These are phyloP conservation scores for Picochlorum costavermella DNA, from an alignment of 139 green algal genomes.

Conservation along the genomic window DNA sequence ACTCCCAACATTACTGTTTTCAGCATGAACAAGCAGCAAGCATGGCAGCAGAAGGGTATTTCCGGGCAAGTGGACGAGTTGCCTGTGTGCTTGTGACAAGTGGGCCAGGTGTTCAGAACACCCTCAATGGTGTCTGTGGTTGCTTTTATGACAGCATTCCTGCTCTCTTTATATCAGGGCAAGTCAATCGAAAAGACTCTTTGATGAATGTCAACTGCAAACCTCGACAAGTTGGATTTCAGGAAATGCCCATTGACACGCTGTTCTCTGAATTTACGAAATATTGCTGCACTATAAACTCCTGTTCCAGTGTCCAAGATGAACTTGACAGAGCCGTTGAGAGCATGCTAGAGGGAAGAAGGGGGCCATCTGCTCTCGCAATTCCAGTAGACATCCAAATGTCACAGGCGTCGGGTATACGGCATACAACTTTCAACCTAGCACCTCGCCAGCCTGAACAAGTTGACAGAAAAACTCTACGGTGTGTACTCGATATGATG, in stretches of 20 bases:
- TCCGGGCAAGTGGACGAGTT: background rate
- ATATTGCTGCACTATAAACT: background rate
- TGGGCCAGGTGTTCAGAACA: constrained; percentile 1
- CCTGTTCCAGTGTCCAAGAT: background rate
- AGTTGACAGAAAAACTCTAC: background rate
- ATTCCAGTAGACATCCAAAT: constrained; percentile 4
- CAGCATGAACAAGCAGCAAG: constrained; percentile 1
- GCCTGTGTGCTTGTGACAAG: background rate
- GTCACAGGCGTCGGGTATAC: background rate
- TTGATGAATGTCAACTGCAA: background rate
- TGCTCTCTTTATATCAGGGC: background rate
- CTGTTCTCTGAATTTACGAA: constrained; percentile 1
- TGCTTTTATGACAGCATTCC: background rate
- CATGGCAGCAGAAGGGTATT: background rate
- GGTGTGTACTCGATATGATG: background rate
- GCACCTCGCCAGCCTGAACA: background rate
- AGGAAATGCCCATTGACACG: background rate
- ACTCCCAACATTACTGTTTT: background rate
- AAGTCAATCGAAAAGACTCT: background rate
- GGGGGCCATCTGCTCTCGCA: background rate
- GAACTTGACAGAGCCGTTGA: background rate
- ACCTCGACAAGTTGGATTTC: background rate
- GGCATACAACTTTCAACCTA: background rate
- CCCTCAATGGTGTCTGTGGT: background rate
- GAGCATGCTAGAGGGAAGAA: background rate